These are phyloP conservation scores for Zygosaccharomyces lentus DNA, from an alignment of 805 yeast species.

Conservation along the genomic window DNA sequence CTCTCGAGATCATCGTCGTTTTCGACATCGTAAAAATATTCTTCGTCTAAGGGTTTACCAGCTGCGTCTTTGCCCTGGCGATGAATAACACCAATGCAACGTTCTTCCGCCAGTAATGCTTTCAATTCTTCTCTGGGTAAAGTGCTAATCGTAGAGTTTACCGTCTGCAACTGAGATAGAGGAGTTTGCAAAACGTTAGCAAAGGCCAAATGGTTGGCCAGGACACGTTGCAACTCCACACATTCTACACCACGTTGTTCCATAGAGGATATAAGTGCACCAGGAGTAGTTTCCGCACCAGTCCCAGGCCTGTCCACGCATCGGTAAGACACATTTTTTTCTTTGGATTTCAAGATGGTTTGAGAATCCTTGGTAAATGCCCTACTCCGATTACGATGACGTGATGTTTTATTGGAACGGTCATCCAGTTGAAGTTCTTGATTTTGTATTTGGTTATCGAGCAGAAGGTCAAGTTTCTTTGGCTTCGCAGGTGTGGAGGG, in stretches of 20 bases:
- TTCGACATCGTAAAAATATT: conserved; percentile 85
- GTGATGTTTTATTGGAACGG: conserved; percentile 21
- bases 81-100: conserved; percentile 80
- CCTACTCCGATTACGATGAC: background rate
- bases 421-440: conserved; percentile 6
- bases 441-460: background rate
- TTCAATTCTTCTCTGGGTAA: conserved; percentile 45
- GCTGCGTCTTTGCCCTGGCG: conserved; percentile 95
- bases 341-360: conserved; percentile 20
- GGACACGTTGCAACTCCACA: conserved; percentile 55
- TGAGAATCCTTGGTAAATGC: background rate
- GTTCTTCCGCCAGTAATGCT: conserved; percentile 39
- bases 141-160: conserved; percentile 50
- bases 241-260: conserved; percentile 38
- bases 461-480: conserved; percentile 2
- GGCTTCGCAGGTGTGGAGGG: conserved; percentile 9
- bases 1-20: conserved; percentile 71
- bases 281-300: conserved; percentile 1
- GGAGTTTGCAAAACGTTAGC: conserved; percentile 87
- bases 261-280: conserved; percentile 6
- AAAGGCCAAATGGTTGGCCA: conserved; percentile 83
- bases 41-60: conserved; percentile 90
- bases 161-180: conserved; percentile 60
- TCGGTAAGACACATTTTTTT: conserved; percentile 14
- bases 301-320: conserved; percentile 9